A percentile compares a stretch with the other conserved stretches of the same genome.
Conservation (phyloP, 257 asterid genomes). For the Gentiana macrophylla region DNA sequence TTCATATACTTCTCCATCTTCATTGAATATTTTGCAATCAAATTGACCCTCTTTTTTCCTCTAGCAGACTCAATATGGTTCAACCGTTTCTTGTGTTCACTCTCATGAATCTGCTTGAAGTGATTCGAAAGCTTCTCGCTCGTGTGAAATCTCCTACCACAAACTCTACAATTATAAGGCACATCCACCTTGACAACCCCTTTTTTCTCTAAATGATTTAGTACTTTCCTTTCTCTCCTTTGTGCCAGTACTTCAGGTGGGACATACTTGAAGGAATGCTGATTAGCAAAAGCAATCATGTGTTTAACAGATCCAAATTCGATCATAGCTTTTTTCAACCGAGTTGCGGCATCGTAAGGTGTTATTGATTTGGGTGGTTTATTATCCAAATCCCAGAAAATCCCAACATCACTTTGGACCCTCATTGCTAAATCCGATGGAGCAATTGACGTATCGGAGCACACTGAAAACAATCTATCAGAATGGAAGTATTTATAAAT, state of each 20-base stretch:
- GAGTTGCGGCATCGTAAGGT: constrained; percentile 73
- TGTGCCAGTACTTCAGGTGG: constrained; percentile 44
- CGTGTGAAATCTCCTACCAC: constrained; percentile 74
- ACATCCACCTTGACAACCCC: constrained; percentile 47
- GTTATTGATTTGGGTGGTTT: constrained; percentile 70
- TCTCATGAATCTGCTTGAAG: constrained; percentile 76
- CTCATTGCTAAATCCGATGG: constrained; percentile 16
- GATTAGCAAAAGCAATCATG: constrained; percentile 73
- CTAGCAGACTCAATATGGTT: constrained; percentile 74
- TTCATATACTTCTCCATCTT: constrained; percentile 84
- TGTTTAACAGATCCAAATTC: constrained; percentile 63
- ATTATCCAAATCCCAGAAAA: constrained; percentile 94
- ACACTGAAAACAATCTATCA: constrained; percentile 16
- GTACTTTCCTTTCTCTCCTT: constrained; percentile 39
- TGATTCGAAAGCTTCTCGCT: constrained; percentile 58
- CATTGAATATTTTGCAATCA: constrained; percentile 61
- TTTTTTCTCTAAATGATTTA: constrained; percentile 41
- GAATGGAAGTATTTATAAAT: constrained; percentile 21
- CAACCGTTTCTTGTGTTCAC: constrained; percentile 69
- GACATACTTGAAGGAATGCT: constrained; percentile 61
- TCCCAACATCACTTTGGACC: constrained; percentile 44
- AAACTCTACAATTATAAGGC: constrained; percentile 63
- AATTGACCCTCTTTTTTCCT: constrained; percentile 62
- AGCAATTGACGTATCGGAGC: constrained; percentile 16
- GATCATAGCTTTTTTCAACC: constrained; percentile 51